Conservation (phyloP, 768 basidiomycete genomes). For the Amanita muscaria region DNA sequence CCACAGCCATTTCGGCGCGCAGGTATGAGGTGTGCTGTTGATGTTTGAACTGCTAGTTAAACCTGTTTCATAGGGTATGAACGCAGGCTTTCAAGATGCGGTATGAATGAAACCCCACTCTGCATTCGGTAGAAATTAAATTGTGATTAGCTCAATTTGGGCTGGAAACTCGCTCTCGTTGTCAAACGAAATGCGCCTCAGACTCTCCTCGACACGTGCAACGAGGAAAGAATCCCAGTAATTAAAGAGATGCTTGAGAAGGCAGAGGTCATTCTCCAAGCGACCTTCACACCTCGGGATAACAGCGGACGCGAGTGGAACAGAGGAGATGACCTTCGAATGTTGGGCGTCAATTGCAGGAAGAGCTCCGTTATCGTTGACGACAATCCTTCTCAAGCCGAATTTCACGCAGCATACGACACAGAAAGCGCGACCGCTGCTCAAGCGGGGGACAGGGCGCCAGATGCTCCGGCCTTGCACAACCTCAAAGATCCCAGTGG, state of each 20-base stretch:
- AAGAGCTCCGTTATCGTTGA: constrained; percentile 1
- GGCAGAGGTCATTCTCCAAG: constrained; percentile 18
- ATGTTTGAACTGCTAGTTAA: not conserved
- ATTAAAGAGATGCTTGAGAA: constrained; percentile 28
- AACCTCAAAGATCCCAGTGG: not conserved
- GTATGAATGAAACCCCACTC: constrained; percentile 29
- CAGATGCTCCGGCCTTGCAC: not conserved
- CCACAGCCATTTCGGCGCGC: no score
- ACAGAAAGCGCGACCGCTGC: not conserved
- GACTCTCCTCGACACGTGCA: constrained; percentile 22
- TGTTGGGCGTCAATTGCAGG: not conserved
- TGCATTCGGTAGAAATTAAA: constrained; percentile 8
- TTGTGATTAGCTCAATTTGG: no score
- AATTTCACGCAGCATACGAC: not conserved
- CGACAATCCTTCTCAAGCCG: not conserved
- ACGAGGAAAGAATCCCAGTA: constrained; percentile 25
- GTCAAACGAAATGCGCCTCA: constrained; percentile 9
- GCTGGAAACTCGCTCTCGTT: no score
- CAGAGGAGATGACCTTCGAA: not conserved
- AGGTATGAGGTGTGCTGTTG: no score
- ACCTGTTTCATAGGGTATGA: not conserved
- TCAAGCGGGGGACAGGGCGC: constrained; percentile 1
- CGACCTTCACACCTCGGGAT: constrained; percentile 10
- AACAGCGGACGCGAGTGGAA: not conserved
- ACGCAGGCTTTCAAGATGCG: constrained; percentile 24